A percentile compares a stretch with the other conserved stretches of the same genome.
Evolutionary conservation across 345 rosid species (phyloP).

Genomic region (Eucalyptus urophylla): DNA sequence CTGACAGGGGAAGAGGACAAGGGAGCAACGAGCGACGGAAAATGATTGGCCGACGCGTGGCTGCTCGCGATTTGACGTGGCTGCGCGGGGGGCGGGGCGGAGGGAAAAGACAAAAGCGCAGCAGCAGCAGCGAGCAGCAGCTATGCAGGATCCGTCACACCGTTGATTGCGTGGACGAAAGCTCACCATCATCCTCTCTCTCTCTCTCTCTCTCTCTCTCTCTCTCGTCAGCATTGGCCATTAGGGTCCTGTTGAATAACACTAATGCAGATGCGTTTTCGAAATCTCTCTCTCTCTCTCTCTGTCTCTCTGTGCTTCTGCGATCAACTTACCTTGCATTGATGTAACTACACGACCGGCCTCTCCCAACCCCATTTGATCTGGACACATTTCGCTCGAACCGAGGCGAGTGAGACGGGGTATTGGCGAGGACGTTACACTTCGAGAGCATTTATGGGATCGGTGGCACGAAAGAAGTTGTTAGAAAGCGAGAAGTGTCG

Average conservation of each 20-base stretch:
- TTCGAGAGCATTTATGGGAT: neutral
- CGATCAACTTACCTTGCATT: neutral
- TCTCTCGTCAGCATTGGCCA: neutral
- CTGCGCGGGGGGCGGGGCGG: neutral
- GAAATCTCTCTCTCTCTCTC: neutral
- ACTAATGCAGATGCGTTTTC: neutral
- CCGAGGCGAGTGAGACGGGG: neutral
- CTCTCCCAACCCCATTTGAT: neutral
- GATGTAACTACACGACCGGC: neutral
- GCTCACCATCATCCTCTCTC: neutral
- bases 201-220: neutral
- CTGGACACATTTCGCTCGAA: neutral
- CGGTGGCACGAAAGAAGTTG: neutral
- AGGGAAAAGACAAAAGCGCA: neutral
- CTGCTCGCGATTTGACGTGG: conserved; percentile 3
- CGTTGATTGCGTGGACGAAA: conserved; percentile 63
- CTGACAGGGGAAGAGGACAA: neutral
- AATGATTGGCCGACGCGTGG: conserved; percentile 43
- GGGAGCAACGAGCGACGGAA: neutral
- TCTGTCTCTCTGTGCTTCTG: neutral
- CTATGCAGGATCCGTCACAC: conserved; percentile 33
- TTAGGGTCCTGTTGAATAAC: neutral
- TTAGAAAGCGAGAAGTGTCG: neutral
- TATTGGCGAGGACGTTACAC: neutral
- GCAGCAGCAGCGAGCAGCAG: neutral